Base-by-base conservation (phyloP, 352 stramenopile species). In the Vaucheria bursata region DNA sequence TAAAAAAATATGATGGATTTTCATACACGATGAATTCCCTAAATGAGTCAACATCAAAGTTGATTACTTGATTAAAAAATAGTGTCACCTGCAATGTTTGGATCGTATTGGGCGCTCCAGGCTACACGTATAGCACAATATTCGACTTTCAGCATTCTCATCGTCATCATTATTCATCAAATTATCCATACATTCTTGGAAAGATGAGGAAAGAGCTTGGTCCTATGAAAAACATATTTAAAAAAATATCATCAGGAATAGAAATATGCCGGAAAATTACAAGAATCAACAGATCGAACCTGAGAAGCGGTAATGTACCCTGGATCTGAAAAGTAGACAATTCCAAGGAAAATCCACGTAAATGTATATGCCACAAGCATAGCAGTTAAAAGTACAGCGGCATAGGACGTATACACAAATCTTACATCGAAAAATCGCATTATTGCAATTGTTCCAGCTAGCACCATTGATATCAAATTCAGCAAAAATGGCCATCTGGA, bases 111-210 rank as follows among this genome's bases (percentile, higher is more conserved):
- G 91, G 38, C 85, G 85, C 5, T 86, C 86, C 74, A 96, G 90
- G 52, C 91, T 85, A 81, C 91, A 96, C 0, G 88, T 89, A 77
- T 94, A 90, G 78, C 90, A 95, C 8, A 94, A 37, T 2, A 34
- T 31, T 31, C 53, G 31, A 2, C 31, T 68, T 2, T 2, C 31
- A 18, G 45, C 45, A 2, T 75, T 12, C 70, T 12, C 6, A 39
- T 71, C 6, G 39, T 52, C 32, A 2, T 31, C 36, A 5, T 32
- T 52, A 39, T 68, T 31, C 25, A 50, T 39, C 2, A 75, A 52
- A 5, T 5, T 75, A 39, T 75, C 70, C 70, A 75, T 67, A 25
- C 36, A 52, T 12, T 75, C 2, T 34, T 68, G 34, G 53, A 68
- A 68, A 2, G 2, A 8, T 34, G 53, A 31, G 2, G 53, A 68